phyloP scores from a whole-genome alignment of 108 stramenopile genomes.

The Ochromonas danica region DNA sequence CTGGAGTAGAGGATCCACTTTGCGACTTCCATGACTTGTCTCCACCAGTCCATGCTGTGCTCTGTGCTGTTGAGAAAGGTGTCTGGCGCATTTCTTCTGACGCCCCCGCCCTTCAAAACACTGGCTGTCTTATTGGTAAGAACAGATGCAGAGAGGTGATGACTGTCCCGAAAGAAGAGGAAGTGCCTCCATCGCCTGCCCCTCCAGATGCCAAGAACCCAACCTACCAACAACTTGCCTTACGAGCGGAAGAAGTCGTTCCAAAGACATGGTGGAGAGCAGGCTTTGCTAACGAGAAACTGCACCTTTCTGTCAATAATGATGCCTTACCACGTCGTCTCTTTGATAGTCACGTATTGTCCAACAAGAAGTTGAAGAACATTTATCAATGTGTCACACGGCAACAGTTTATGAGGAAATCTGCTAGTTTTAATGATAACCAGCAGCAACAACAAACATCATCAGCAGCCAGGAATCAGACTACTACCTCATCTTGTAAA shows the following conservation, averaged over 20 bases:
- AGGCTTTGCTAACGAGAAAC: neutral
- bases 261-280: neutral
- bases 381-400: conserved; percentile 21
- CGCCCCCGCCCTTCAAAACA: neutral
- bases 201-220: conserved; percentile 2
- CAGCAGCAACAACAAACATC: neutral
- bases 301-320: neutral
- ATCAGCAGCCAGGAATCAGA: neutral
- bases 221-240: neutral
- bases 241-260: conserved; percentile 1
- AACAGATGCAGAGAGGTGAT: neutral
- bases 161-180: neutral
- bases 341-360: neutral
- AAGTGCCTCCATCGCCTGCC: neutral
- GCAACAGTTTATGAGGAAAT: neutral
- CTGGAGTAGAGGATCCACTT: too few relatives aligned
- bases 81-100: neutral
- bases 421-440: neutral
- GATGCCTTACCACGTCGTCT: neutral
- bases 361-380: conserved; percentile 6
- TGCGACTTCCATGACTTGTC: neutral
- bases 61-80: neutral
- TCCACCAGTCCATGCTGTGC: neutral
- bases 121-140: neutral
- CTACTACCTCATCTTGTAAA: neutral